Conservation (phyloP, 1,139 yeast species). For the Zygoascus meyerae region DNA sequence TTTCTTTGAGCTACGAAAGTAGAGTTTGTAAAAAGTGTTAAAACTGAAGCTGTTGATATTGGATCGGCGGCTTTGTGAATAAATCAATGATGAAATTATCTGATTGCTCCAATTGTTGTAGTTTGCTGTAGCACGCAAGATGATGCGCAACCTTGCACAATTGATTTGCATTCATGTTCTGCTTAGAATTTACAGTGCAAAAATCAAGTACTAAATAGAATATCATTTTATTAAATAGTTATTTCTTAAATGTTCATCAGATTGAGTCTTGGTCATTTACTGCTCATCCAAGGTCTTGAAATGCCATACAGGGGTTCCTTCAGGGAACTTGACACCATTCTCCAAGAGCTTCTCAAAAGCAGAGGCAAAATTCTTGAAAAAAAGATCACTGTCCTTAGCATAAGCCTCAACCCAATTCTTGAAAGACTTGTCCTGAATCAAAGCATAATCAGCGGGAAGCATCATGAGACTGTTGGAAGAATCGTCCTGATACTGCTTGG, state of each 20-base stretch:
- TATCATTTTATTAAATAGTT: too few relatives aligned
- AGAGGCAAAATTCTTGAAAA: conserved; percentile 64
- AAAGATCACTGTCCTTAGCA: conserved; percentile 64
- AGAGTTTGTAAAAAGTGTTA: background rate
- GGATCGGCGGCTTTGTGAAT: too few relatives aligned
- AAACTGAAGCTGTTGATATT: background rate
- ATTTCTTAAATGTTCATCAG: too few relatives aligned
- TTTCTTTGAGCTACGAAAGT: conserved; percentile 39
- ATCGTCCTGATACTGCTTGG: conserved; percentile 70
- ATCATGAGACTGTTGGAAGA: conserved; percentile 75
- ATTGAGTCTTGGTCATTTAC: background rate
- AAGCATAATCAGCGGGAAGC: conserved; percentile 80
- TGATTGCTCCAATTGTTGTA: too few relatives aligned
- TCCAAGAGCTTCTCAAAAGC: conserved; percentile 70
- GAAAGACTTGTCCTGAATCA: conserved; percentile 61
- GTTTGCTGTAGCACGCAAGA: too few relatives aligned
- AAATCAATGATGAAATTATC: too few relatives aligned
- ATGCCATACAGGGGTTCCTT: conserved; percentile 38
- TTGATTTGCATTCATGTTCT: too few relatives aligned
- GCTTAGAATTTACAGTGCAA: too few relatives aligned
- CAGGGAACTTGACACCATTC: conserved; percentile 56
- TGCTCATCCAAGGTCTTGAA: conserved; percentile 43
- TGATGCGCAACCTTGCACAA: too few relatives aligned
- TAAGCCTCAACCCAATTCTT: conserved; percentile 60
- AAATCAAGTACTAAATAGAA: too few relatives aligned